phyloP scores from a whole-genome alignment of 495 filamentous ascomycete species.

The Trichoderma parareesei region DNA sequence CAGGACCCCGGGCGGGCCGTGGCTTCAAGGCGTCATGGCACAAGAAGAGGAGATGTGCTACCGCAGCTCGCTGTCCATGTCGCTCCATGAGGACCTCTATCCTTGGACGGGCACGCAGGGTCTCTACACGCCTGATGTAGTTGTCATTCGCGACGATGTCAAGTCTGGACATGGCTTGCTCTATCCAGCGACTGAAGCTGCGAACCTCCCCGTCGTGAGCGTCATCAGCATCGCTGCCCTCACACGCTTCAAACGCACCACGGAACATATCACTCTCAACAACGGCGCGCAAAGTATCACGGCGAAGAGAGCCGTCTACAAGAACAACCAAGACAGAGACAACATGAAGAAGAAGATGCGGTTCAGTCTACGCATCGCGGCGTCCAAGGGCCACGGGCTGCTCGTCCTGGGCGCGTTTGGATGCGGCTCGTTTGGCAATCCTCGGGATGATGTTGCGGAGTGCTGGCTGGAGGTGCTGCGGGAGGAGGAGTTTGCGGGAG shows the following conservation, averaged over 20 bases:
- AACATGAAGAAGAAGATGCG: constrained; percentile 54
- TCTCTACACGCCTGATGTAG: constrained; percentile 50
- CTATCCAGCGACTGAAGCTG: constrained; percentile 19
- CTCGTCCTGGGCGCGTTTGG: constrained; percentile 58
- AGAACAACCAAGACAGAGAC: constrained; percentile 25
- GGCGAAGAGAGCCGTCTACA: constrained; percentile 22
- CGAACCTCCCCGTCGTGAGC: constrained; percentile 39
- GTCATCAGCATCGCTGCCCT: constrained; percentile 52
- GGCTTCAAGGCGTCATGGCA: constrained; percentile 42
- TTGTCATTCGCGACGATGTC: constrained; percentile 43
- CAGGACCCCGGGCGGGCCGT: constrained; percentile 45
- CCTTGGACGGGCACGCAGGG: constrained; percentile 18
- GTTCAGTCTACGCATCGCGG: constrained; percentile 47
- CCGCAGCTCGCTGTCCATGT: constrained; percentile 48
- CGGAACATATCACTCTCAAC: constrained; percentile 12
- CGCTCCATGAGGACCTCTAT: constrained; percentile 10
- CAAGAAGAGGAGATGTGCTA: constrained; percentile 63
- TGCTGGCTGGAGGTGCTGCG: constrained; percentile 50
- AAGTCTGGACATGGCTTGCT: constrained; percentile 31
- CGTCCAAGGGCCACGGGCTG: constrained; percentile 38
- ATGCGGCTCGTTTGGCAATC: constrained; percentile 56
- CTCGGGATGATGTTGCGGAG: constrained; percentile 42
- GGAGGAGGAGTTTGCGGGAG: constrained; percentile 51
- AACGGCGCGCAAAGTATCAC: background rate
- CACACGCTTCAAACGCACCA: constrained; percentile 20